Evolutionary conservation across 768 basidiomycete species (phyloP).

Genomic region (Asterophora parasitica): DNA sequence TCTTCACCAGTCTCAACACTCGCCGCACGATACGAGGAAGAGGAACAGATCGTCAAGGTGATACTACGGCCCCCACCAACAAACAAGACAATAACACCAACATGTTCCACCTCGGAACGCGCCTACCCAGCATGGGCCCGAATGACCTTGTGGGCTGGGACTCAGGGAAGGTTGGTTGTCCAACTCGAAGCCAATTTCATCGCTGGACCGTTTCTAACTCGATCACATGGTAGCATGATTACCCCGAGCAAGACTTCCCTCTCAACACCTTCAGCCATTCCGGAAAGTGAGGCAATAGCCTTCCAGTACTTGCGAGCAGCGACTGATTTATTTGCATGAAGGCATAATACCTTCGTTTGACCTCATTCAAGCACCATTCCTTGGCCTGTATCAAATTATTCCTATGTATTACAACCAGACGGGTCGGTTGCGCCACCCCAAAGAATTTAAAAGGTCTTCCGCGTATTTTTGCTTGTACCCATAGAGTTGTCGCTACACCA

Average conservation of each 20-base stretch:
- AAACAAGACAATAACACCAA: constrained; percentile 38
- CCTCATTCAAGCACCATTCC: neutral
- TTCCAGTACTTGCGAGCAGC: neutral
- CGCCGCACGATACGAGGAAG: constrained; percentile 48
- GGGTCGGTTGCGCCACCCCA: too few relatives aligned
- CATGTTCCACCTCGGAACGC: constrained; percentile 45
- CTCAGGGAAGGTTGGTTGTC: constrained; percentile 20
- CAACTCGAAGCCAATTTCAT: too few relatives aligned
- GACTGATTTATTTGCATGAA: neutral
- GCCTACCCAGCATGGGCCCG: constrained; percentile 36
- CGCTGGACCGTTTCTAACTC: neutral
- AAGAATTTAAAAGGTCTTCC: too few relatives aligned
- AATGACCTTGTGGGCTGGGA: constrained; percentile 32
- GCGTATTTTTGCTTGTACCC: too few relatives aligned
- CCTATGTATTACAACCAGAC: neutral
- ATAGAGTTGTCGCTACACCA: too few relatives aligned
- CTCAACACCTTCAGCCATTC: constrained; percentile 18
- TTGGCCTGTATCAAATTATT: neutral
- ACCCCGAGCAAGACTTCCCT: constrained; percentile 18
- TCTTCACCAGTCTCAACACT: constrained; percentile 49
- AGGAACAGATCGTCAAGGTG: constrained; percentile 46
- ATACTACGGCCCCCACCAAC: constrained; percentile 15
- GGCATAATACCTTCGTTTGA: constrained; percentile 5
- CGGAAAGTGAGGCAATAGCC: constrained; percentile 9
- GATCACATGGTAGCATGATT: constrained; percentile 4